Base-by-base conservation (phyloP, 306 rosid genomes). In the Leucaena leucocephala region DNA sequence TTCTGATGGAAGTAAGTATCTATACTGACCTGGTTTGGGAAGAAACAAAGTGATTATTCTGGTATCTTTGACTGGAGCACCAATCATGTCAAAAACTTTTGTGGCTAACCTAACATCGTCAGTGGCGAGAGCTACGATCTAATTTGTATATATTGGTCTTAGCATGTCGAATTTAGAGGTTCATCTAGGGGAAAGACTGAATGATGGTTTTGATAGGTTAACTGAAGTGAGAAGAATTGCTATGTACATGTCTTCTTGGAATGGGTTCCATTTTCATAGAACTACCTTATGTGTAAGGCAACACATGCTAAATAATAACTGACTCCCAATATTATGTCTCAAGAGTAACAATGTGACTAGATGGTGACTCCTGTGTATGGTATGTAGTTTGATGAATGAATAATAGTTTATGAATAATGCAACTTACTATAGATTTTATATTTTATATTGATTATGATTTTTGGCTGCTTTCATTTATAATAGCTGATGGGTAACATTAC, bases 1-100 rank as follows among this genome's bases (percentile, higher is more conserved):
- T 65, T 86, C 84, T 65, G 74, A 75, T 36, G 85, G 79, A 69
- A 83, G 98, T 91, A 83, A 82, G 93, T 65, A 16, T 79, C 70
- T 69, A 14, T 64, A 40, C 66, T 43, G 44, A 52, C 78, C 36
- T 34, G 61, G 27, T 57, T 44, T 63, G 36, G 61, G 52, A 69
- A 27, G 27, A 27, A 62, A 52, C 69, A 16, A 65, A 11, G 57
- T 73, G 43, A 14, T 74, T 21, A 33, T 33, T 71, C 50, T 72
- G 15, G 50, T 68, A 62, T 61, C 43, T 61, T 22, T 21, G 16
- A 63, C 10, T 45, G 5, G 27, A 19, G 67, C 36, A 34, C n/a
- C 6, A 27, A 27, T 27, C 27, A 35, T 4, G 36, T 67, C 33
- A 40, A 22, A 39, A 40, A 36, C 44, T 34, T 42, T 68, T 11